Conservation (phyloP, 2,329 filamentous ascomycete species). For the Dactylellina drechsleri region DNA sequence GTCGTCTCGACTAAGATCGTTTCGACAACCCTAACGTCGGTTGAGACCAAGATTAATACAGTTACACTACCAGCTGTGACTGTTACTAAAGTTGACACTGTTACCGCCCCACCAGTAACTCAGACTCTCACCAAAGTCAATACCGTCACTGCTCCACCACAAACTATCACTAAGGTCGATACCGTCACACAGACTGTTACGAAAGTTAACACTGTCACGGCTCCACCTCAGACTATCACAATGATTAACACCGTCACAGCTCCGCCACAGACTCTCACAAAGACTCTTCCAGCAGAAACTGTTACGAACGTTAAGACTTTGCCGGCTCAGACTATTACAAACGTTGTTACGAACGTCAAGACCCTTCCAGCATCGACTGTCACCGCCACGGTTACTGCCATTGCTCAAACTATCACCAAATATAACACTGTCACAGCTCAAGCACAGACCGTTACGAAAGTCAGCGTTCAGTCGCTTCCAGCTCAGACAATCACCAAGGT, state of each 20-base stretch:
- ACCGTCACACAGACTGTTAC: conserved; percentile 13
- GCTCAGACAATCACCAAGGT: background rate
- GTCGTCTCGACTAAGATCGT: background rate
- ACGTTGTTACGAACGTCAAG: background rate
- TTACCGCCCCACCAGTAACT: background rate
- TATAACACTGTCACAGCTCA: conserved; percentile 3
- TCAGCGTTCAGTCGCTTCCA: background rate
- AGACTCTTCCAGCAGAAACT: background rate
- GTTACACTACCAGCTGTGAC: conserved; percentile 2
- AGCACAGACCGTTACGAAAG: conserved; percentile 2
- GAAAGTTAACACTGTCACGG: conserved; percentile 4
- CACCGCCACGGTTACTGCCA: conserved; percentile 8
- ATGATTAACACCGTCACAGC: background rate
- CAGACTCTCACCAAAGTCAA: conserved; percentile 15
- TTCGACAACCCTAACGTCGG: too few relatives aligned
- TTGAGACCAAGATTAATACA: conserved; percentile 19
- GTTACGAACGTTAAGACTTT: background rate
- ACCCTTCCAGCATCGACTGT: conserved; percentile 8
- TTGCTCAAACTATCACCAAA: conserved; percentile 17
- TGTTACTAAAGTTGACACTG: conserved; percentile 2
- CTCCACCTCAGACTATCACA: background rate
- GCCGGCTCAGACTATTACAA: conserved; percentile 15
- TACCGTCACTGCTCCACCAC: conserved; percentile 19
- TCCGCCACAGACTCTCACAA: background rate
- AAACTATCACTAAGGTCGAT: conserved; percentile 14